Conservation (phyloP, 257 asterid genomes). For the Anisodus acutangulus region DNA sequence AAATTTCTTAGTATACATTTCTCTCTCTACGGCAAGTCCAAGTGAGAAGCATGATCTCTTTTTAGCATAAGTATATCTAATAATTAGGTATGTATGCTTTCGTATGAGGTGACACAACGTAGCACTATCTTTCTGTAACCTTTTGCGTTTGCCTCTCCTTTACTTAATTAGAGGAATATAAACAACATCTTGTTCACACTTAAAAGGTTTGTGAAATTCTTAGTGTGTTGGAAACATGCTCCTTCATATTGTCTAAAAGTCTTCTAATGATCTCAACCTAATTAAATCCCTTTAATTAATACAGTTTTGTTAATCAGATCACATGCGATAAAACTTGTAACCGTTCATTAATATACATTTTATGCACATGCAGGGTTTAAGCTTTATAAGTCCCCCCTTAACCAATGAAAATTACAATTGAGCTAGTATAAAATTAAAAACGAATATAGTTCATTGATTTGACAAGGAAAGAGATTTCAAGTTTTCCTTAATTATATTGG, state of each 20-base stretch:
- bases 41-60: not conserved
- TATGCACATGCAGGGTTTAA: not conserved
- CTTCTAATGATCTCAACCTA: not conserved
- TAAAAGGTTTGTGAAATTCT: not conserved
- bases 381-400: not conserved
- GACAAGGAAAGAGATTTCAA: not conserved
- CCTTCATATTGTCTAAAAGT: not conserved
- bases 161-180: constrained; percentile 6
- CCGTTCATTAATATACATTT: not conserved
- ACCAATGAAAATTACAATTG: not conserved
- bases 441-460: not conserved
- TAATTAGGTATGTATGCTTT: not conserved
- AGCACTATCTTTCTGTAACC: not conserved
- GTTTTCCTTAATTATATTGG: not conserved
- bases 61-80: not conserved
- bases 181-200: not conserved
- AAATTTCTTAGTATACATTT: not conserved
- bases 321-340: not conserved
- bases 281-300: not conserved
- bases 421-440: not conserved
- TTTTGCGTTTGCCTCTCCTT: not conserved
- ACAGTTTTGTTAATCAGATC: not conserved
- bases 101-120: not conserved
- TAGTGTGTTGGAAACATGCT: not conserved
- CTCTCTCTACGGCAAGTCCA: not conserved